These are phyloP conservation scores for Byssothecium circinans DNA, from an alignment of 2,329 filamentous ascomycete genomes.

Conservation along the genomic window DNA sequence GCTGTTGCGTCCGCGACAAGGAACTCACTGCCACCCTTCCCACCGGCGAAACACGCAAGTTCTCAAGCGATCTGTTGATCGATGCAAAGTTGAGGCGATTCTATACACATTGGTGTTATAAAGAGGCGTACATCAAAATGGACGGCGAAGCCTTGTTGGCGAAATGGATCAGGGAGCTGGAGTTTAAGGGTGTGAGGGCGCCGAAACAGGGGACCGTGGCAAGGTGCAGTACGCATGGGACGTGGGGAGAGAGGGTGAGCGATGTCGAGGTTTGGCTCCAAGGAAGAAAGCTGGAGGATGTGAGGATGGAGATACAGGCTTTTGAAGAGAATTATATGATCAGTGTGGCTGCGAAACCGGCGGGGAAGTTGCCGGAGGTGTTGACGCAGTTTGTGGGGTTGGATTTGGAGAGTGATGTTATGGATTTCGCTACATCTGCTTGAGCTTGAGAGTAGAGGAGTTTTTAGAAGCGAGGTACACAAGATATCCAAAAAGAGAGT, in stretches of 20 bases:
- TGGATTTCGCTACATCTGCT: slow-evolving; percentile 25
- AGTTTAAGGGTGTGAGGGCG: slow-evolving; percentile 66
- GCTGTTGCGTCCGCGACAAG: slow-evolving; percentile 44
- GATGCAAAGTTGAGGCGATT: slow-evolving; percentile 69
- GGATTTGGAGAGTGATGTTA: slow-evolving; percentile 51
- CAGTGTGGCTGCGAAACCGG: slow-evolving; percentile 53
- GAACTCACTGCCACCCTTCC: slow-evolving; percentile 43
- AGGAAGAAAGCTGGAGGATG: slow-evolving; percentile 52
- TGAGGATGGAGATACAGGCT: slow-evolving; percentile 59
- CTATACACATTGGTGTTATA: slow-evolving; percentile 77
- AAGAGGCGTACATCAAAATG: slow-evolving; percentile 82
- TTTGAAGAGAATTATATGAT: slow-evolving; percentile 63
- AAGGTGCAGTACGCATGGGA: slow-evolving; percentile 47
- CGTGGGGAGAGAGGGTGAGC: slow-evolving; percentile 51
- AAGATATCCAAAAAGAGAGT: not conserved
- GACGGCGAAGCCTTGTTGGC: slow-evolving; percentile 77
- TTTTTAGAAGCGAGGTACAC: too few relatives aligned
- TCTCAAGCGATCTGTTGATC: slow-evolving; percentile 52
- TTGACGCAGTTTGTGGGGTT: slow-evolving; percentile 48
- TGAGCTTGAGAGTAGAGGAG: not conserved
- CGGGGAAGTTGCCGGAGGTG: slow-evolving; percentile 37
- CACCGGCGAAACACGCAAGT: slow-evolving; percentile 37
- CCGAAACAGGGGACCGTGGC: slow-evolving; percentile 51
- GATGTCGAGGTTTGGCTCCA: slow-evolving; percentile 56
- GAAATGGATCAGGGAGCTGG: slow-evolving; percentile 69